Evolutionary conservation across 2,329 filamentous ascomycete genomes (phyloP), one percentile per base, ranked within the genome.

Genomic region (Conoideocrella luteorostrata): DNA sequence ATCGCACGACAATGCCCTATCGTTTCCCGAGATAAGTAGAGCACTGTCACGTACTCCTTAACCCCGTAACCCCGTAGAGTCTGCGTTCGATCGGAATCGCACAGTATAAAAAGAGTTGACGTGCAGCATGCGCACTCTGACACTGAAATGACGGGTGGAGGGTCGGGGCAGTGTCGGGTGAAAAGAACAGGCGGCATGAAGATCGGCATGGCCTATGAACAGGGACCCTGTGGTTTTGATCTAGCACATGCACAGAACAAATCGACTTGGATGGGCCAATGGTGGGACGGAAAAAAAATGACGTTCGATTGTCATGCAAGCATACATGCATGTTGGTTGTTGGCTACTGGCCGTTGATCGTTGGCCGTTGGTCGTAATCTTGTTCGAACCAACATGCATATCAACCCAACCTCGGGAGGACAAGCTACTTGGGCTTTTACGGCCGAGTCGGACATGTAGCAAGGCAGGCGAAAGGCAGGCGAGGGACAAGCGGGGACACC

Each of bases 361-460:
- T n/a, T n/a, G n/a, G n/a, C n/a, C n/a, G n/a, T n/a, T n/a, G n/a
- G n/a, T n/a, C 22, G 21, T 23, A 13, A 28, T 20, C 23, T 17
- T 29, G 23, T 26, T 43, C 24, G 30, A 29, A 36, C 26, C 20
- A 34, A 26, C 33, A 33, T 29, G 26, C 39, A 33, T 41, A n/a
- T 24, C 5, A 9, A 34, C n/a, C n/a, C n/a, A n/a, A n/a, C n/a
- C n/a, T n/a, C n/a, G n/a, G n/a, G n/a, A n/a, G n/a, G n/a, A n/a
- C n/a, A n/a, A n/a, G n/a, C n/a, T n/a, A 37, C 24, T 9, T 37
- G 13, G 9, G 12, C n/a, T 30, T 26, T 38, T 20, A 28, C 39
- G 34, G 44, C 39, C 34, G 39, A 42, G 39, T 41, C 44, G 44
- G 32, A 38, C 12, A 20, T 30, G 12, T 13, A n/a, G n/a, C n/a